A percentile compares a stretch with the other conserved stretches of the same genome.
Conservation (phyloP, 768 basidiomycete species). For the Tephrocybe sp. region DNA sequence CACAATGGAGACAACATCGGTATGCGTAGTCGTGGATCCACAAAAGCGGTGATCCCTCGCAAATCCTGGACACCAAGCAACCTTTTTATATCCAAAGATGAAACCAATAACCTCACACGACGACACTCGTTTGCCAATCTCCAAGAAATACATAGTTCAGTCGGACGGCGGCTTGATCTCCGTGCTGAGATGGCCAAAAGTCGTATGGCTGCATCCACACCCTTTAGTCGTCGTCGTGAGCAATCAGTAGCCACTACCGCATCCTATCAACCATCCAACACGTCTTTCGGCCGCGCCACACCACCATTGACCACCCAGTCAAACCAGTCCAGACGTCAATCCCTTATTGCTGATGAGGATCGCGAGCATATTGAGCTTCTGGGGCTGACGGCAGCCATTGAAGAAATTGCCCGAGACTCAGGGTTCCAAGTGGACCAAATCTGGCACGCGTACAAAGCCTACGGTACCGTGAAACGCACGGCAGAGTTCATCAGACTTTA, state of each 20-base stretch:
- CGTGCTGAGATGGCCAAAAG: slow-evolving; percentile 15
- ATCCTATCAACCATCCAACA: slow-evolving; percentile 1
- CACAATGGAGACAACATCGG: not conserved
- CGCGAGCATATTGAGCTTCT: slow-evolving; percentile 18
- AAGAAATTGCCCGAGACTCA: slow-evolving; percentile 43
- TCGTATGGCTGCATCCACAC: slow-evolving; percentile 6
- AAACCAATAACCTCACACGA: not conserved
- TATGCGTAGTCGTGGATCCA: not conserved
- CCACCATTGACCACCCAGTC: not conserved
- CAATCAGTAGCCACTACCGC: slow-evolving; percentile 2
- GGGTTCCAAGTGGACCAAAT: slow-evolving; percentile 41
- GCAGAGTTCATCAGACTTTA: slow-evolving; percentile 37
- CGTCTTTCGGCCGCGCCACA: not conserved
- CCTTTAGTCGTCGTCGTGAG: not conserved
- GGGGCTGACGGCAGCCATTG: slow-evolving; percentile 26
- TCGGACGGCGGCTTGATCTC: slow-evolving; percentile 16
- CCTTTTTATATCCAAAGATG: slow-evolving; percentile 1
- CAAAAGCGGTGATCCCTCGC: slow-evolving; percentile 4
- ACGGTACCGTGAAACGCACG: slow-evolving; percentile 33
- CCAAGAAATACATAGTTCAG: not conserved
- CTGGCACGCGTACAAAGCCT: slow-evolving; percentile 31
- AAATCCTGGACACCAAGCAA: slow-evolving; percentile 16
- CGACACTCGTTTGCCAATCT: slow-evolving; percentile 12
- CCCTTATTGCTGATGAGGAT: slow-evolving; percentile 19
- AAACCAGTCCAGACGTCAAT: slow-evolving; percentile 3